Evolutionary conservation across 371 early-diverging fungal species (phyloP).

Genomic region (Coemansia sp.): DNA sequence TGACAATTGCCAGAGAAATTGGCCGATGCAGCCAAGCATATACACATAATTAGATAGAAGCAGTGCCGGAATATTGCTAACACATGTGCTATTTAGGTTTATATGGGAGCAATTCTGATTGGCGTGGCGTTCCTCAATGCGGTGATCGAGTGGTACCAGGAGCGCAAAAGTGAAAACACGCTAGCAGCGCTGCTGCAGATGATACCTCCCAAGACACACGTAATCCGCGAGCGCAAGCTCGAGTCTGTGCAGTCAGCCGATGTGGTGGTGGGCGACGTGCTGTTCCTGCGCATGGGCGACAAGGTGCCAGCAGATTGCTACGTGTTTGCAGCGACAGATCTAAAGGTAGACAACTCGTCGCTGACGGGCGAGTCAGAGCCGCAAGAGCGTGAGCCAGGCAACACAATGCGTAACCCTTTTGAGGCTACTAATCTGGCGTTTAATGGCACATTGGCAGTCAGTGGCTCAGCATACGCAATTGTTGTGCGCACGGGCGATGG

Average conservation of each 20-base stretch:
- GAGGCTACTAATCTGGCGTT: slow-evolving; percentile 90
- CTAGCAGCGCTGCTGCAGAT: slow-evolving; percentile 88
- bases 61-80: neutral
- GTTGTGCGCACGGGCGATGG: slow-evolving; percentile 89
- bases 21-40: neutral
- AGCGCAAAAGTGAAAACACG: slow-evolving; percentile 79
- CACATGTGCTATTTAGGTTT: slow-evolving; percentile 57
- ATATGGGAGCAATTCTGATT: slow-evolving; percentile 86
- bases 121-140: slow-evolving; percentile 88
- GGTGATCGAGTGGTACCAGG: slow-evolving; percentile 88
- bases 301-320: slow-evolving; percentile 90
- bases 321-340: slow-evolving; percentile 70
- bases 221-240: slow-evolving; percentile 71
- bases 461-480: slow-evolving; percentile 88
- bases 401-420: slow-evolving; percentile 71
- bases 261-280: slow-evolving; percentile 86
- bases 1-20: neutral
- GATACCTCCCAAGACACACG: slow-evolving; percentile 81
- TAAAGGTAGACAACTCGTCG: slow-evolving; percentile 97
- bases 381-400: slow-evolving; percentile 67
- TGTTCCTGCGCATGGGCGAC: slow-evolving; percentile 86
- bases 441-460: slow-evolving; percentile 82
- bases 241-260: slow-evolving; percentile 64
- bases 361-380: slow-evolving; percentile 95
- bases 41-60: neutral